Conservation (phyloP, 768 basidiomycete species). For the Aureoboletus auriporus region DNA sequence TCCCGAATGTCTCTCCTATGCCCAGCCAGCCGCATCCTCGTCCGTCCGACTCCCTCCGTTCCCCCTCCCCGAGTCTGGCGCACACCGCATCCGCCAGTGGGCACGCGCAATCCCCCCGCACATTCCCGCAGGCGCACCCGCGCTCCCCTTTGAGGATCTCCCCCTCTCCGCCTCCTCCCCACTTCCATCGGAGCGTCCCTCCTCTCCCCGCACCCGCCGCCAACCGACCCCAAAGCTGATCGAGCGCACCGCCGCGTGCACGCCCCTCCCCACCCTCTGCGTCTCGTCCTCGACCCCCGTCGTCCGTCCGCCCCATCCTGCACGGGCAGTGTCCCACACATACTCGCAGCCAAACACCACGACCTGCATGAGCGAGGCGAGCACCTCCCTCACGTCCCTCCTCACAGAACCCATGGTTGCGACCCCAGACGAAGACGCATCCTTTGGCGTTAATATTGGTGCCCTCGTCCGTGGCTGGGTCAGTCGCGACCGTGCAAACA, state of each 20-base stretch:
- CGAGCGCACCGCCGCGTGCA: constrained; percentile 28
- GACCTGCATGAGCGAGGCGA: constrained; percentile 33
- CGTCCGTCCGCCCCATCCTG: constrained; percentile 24
- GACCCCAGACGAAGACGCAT: constrained; percentile 38
- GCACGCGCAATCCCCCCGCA: constrained; percentile 29
- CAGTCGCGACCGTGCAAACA: constrained; percentile 22
- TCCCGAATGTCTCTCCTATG: constrained; percentile 35
- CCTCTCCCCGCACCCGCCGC: constrained; percentile 19
- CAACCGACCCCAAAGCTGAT: constrained; percentile 34
- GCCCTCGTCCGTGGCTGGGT: constrained; percentile 32
- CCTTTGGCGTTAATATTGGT: constrained; percentile 46
- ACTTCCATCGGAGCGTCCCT: constrained; percentile 7
- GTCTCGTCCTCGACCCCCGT: constrained; percentile 40
- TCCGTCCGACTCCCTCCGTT: constrained; percentile 3
- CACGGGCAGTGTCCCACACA: constrained; percentile 32
- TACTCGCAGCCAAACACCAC: constrained; percentile 34
- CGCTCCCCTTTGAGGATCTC: constrained; percentile 24
- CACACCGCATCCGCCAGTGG: constrained; percentile 25
- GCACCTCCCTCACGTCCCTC: constrained; percentile 52
- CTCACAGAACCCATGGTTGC: constrained; percentile 38
- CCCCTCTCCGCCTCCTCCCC: constrained; percentile 1
- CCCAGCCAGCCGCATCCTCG: constrained; percentile 33
- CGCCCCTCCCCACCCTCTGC: constrained; percentile 44
- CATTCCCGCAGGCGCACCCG: constrained; percentile 29
- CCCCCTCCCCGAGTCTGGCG: neutral